phyloP scores from a whole-genome alignment of 345 rosid species.

The Citrus reticulata region DNA sequence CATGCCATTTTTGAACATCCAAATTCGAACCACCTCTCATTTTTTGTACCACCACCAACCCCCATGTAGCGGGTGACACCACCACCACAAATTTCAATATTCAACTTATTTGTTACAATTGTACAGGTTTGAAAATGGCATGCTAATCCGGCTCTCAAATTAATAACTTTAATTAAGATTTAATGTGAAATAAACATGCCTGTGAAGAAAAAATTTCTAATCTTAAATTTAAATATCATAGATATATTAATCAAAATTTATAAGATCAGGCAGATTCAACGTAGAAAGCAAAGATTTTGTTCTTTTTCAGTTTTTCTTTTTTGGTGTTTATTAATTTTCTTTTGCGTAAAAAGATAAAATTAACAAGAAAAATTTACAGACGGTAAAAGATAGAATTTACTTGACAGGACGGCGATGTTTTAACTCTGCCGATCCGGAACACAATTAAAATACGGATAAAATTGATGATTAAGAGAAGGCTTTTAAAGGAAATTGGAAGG shows the following conservation, averaged over 20 bases:
- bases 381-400: constrained; percentile 17
- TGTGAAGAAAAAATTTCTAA: no score
- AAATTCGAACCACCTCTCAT: background rate
- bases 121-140: background rate
- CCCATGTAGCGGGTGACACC: background rate
- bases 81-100: background rate
- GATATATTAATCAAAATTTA: no score
- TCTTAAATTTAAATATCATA: no score
- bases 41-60: background rate
- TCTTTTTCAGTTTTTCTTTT: no score
- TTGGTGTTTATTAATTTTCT: background rate
- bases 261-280: background rate
- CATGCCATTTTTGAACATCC: background rate
- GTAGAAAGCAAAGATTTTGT: background rate
- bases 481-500: constrained; percentile 9
- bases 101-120: background rate
- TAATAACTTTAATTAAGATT: no score
- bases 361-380: background rate
- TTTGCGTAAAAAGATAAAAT: background rate
- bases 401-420: constrained; percentile 1
- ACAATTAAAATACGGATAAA: background rate
- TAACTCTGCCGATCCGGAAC: constrained; percentile 11
- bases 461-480: constrained; percentile 8
- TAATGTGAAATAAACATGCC: no score
- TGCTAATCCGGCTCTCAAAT: background rate